These are phyloP conservation scores for Cichorium intybus DNA, from an alignment of 140 eudicot genomes.

Conservation along the genomic window DNA sequence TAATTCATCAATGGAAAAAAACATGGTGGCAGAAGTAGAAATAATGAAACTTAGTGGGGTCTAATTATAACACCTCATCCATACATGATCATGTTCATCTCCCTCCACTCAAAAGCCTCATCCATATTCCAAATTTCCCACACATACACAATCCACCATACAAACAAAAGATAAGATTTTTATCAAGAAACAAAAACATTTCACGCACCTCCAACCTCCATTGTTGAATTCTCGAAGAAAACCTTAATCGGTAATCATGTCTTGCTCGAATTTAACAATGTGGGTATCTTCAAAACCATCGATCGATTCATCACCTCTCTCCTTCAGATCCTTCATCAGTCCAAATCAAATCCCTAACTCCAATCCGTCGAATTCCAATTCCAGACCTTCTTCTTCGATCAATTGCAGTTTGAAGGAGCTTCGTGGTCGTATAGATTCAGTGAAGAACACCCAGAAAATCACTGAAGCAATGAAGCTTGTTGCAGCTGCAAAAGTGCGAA, in stretches of 20 bases:
- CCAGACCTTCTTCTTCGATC: slow-evolving; percentile 50
- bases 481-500: slow-evolving; percentile 93
- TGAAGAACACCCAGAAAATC: slow-evolving; percentile 91
- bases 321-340: slow-evolving; percentile 54
- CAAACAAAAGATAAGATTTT: slow-evolving; percentile 44
- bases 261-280: slow-evolving; percentile 77
- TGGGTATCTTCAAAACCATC: slow-evolving; percentile 71
- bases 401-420: slow-evolving; percentile 86
- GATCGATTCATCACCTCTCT: slow-evolving; percentile 52
- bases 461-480: slow-evolving; percentile 99
- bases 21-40: not conserved
- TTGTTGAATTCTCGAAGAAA: slow-evolving; percentile 35
- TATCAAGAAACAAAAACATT: slow-evolving; percentile 22
- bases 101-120: slow-evolving; percentile 51
- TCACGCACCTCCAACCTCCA: slow-evolving; percentile 28
- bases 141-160: slow-evolving; percentile 29
- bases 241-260: slow-evolving; percentile 37
- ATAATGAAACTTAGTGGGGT: slow-evolving; percentile 13
- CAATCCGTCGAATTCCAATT: slow-evolving; percentile 30
- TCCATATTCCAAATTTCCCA: slow-evolving; percentile 39
- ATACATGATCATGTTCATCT: slow-evolving; percentile 25
- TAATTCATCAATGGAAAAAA: not conserved
- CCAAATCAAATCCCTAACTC: slow-evolving; percentile 57
- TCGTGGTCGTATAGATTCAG: slow-evolving; percentile 81
- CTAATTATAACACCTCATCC: slow-evolving; percentile 20